These are phyloP conservation scores for Trametes cinnabarina DNA, from an alignment of 768 basidiomycete species.

Conservation along the genomic window DNA sequence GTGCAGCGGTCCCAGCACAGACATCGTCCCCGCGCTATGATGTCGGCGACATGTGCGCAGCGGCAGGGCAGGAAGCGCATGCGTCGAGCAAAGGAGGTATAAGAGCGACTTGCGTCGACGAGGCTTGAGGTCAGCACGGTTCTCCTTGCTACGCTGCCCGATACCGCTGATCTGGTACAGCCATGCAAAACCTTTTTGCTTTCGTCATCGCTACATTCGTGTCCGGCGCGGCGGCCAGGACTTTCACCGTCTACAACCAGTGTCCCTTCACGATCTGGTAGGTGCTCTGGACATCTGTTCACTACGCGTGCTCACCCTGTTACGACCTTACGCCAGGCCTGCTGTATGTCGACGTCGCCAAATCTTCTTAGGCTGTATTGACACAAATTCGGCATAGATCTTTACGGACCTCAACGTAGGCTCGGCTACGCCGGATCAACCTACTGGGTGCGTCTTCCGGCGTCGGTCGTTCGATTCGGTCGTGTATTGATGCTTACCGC, in stretches of 20 bases:
- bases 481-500: neutral
- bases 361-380: neutral
- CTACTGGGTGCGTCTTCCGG: constrained; percentile 29
- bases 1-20: constrained; percentile 4
- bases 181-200: constrained; percentile 16
- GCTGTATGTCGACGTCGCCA: constrained; percentile 23
- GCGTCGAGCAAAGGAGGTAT: neutral
- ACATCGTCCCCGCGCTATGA: neutral
- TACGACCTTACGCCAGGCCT: constrained; percentile 24
- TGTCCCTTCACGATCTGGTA: constrained; percentile 45
- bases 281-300: constrained; percentile 7
- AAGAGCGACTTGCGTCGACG: neutral
- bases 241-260: constrained; percentile 42
- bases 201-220: constrained; percentile 9
- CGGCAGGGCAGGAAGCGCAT: neutral
- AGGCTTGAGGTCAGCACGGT: neutral
- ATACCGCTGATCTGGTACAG: neutral
- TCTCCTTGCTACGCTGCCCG: neutral
- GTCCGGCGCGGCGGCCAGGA: constrained; percentile 17
- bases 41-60: neutral
- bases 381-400: constrained; percentile 17
- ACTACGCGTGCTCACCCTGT: too few species aligned
- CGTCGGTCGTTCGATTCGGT: neutral
- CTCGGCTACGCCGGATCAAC: constrained; percentile 25
- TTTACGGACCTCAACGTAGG: constrained; percentile 36